A percentile compares a stretch with the other conserved stretches of the same genome.
These are phyloP conservation scores for Globisporangium echinulatum DNA, from an alignment of 352 stramenopile species.

Conservation along the genomic window DNA sequence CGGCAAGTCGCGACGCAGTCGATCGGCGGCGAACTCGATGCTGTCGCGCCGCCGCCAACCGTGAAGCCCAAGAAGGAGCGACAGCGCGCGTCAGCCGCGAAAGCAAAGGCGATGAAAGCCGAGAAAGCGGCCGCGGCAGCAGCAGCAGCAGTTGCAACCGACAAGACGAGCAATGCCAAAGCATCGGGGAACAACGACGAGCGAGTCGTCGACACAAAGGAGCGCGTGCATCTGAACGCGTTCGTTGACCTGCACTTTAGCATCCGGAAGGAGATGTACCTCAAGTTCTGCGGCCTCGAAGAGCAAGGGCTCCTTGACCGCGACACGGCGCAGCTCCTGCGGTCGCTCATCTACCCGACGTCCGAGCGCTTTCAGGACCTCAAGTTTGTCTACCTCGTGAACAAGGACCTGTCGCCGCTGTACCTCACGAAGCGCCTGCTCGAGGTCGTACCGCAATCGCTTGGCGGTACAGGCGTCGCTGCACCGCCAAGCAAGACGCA, in stretches of 20 bases:
- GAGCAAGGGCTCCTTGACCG: slow-evolving; percentile 62
- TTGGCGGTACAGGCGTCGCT: slow-evolving; percentile 23
- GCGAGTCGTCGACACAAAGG: slow-evolving; percentile 11
- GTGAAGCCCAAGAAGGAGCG: slow-evolving; percentile 10
- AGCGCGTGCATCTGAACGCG: slow-evolving; percentile 66
- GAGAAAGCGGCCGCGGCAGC: slow-evolving; percentile 4
- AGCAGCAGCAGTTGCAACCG: slow-evolving; percentile 4
- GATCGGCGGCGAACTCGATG: slow-evolving; percentile 44
- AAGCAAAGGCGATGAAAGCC: slow-evolving; percentile 4
- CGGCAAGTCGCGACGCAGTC: slow-evolving; percentile 72
- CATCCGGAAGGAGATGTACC: slow-evolving; percentile 85
- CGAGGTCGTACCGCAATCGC: slow-evolving; percentile 52
- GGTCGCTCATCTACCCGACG: slow-evolving; percentile 76
- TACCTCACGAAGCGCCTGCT: slow-evolving; percentile 76
- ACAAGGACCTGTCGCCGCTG: slow-evolving; percentile 67
- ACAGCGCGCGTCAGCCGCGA: slow-evolving; percentile 1
- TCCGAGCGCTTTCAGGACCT: slow-evolving; percentile 81
- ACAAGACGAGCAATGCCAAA: slow-evolving; percentile 1
- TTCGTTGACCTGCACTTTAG: slow-evolving; percentile 81
- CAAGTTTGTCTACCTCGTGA: slow-evolving; percentile 87
- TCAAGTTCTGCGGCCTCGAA: slow-evolving; percentile 72
- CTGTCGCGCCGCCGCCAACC: slow-evolving; percentile 10
- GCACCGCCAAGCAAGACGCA: slow-evolving; percentile 20
- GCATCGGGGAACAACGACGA: not conserved
- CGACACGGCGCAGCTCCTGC: slow-evolving; percentile 67